These are phyloP conservation scores for Protomyces inouyei DNA, from an alignment of 1,139 yeast genomes.

Conservation along the genomic window DNA sequence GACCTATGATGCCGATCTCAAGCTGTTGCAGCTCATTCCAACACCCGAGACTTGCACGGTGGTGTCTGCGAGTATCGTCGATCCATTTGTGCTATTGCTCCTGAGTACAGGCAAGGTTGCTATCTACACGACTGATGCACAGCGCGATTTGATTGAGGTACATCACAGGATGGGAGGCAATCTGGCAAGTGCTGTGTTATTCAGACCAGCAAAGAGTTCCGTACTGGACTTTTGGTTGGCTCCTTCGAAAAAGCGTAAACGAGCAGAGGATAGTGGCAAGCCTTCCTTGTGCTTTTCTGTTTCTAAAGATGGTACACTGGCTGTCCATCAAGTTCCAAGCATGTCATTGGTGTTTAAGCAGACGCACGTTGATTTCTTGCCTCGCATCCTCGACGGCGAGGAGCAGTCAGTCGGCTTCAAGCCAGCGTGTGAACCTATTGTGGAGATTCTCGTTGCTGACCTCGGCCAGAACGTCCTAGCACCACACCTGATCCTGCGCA, in stretches of 20 bases:
- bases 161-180: background rate
- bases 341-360: slow-evolving; percentile 9
- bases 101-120: slow-evolving; percentile 33
- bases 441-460: slow-evolving; percentile 61
- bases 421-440: slow-evolving; percentile 41
- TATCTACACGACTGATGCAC: slow-evolving; percentile 30
- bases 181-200: slow-evolving; percentile 5
- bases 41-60: slow-evolving; percentile 34
- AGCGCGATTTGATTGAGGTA: slow-evolving; percentile 30
- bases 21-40: slow-evolving; percentile 39
- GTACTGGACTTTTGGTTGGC: background rate
- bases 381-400: slow-evolving; percentile 5
- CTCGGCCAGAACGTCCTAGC: slow-evolving; percentile 56
- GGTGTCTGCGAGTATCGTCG: slow-evolving; percentile 49
- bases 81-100: slow-evolving; percentile 35
- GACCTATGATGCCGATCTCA: slow-evolving; percentile 62
- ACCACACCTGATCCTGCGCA: slow-evolving; percentile 64
- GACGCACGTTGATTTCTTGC: slow-evolving; percentile 2
- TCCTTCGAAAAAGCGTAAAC: background rate
- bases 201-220: background rate
- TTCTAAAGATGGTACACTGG: slow-evolving; percentile 7
- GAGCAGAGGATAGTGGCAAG: background rate
- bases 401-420: background rate
- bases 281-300: slow-evolving; percentile 14
- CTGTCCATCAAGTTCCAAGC: slow-evolving; percentile 28